Conservation (phyloP, 805 yeast genomes). For the Lachancea mirantina region DNA sequence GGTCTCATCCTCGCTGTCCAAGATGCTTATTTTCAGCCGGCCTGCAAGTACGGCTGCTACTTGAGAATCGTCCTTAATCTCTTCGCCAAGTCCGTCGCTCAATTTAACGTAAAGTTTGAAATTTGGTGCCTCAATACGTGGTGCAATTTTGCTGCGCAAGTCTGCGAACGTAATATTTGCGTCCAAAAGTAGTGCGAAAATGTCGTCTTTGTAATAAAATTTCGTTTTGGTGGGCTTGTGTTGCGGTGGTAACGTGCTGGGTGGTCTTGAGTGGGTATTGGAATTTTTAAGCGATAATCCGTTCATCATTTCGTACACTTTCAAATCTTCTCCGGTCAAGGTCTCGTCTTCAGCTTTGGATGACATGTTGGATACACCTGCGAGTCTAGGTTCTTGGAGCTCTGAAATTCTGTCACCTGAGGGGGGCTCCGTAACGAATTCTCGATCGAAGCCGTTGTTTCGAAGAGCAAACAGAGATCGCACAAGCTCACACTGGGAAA, state of each 20-base stretch:
- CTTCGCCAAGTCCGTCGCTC: conserved; percentile 29
- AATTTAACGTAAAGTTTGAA: conserved; percentile 33
- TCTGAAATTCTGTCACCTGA: conserved; percentile 1
- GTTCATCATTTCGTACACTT: conserved; percentile 23
- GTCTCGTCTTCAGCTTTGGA: conserved; percentile 26
- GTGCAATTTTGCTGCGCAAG: conserved; percentile 43
- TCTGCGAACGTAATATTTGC: conserved; percentile 41
- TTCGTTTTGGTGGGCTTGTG: conserved; percentile 46
- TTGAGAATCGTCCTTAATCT: conserved; percentile 30
- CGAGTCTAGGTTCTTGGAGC: not conserved
- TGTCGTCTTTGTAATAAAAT: conserved; percentile 73
- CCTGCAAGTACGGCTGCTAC: conserved; percentile 30
- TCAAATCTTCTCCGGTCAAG: conserved; percentile 28
- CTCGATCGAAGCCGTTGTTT: conserved; percentile 31
- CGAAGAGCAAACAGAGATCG: conserved; percentile 58
- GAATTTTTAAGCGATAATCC: conserved; percentile 20
- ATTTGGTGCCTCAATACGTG: conserved; percentile 38
- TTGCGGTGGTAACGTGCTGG: conserved; percentile 25
- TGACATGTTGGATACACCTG: not conserved
- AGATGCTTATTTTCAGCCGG: conserved; percentile 33
- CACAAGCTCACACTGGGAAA: conserved; percentile 63
- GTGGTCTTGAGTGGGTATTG: conserved; percentile 26
- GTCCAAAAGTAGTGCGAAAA: conserved; percentile 61
- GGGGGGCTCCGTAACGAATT: conserved; percentile 12
- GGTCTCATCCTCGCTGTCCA: conserved; percentile 27